A percentile compares a stretch with the other conserved stretches of the same genome.
phyloP scores from a whole-genome alignment of 2,329 filamentous ascomycete species.

The Fusarium coicis region DNA sequence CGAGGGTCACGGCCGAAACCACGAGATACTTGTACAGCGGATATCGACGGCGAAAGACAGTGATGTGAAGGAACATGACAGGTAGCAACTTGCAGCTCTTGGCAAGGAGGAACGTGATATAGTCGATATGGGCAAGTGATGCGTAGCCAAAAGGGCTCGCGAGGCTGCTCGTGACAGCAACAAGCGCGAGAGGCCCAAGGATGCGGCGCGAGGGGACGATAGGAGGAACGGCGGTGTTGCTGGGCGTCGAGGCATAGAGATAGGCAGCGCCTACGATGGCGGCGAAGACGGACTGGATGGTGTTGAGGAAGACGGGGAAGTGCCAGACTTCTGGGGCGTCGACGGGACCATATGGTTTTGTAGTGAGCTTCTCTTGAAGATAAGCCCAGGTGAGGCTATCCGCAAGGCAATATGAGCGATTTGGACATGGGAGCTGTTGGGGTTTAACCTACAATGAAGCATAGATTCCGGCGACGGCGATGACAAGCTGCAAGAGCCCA shows the following conservation, averaged over 20 bases:
- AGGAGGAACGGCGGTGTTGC: slow-evolving; percentile 58
- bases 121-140: slow-evolving; percentile 91
- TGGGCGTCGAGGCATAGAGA: slow-evolving; percentile 72
- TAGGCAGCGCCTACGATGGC: slow-evolving; percentile 85
- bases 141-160: slow-evolving; percentile 97
- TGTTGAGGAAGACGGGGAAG: slow-evolving; percentile 95
- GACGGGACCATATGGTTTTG: slow-evolving; percentile 80
- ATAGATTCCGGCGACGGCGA: slow-evolving; percentile 96
- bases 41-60: slow-evolving; percentile 87
- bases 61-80: slow-evolving; percentile 96
- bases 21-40: slow-evolving; percentile 97
- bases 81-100: slow-evolving; percentile 99
- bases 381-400: slow-evolving; percentile 90
- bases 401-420: slow-evolving; percentile 1
- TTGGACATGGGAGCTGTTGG: not conserved
- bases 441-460: slow-evolving; percentile 81
- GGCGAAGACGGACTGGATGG: slow-evolving; percentile 91
- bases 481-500: slow-evolving; percentile 78
- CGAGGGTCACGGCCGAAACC: slow-evolving; percentile 87
- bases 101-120: slow-evolving; percentile 96
- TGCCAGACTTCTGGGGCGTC: slow-evolving; percentile 81
- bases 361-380: slow-evolving; percentile 97
- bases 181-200: slow-evolving; percentile 80
- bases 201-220: slow-evolving; percentile 84
- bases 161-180: slow-evolving; percentile 87